A percentile compares a stretch with the other conserved stretches of the same genome.
Evolutionary conservation across 129 eudicot species (phyloP).

Genomic region (Artemisia annua): DNA sequence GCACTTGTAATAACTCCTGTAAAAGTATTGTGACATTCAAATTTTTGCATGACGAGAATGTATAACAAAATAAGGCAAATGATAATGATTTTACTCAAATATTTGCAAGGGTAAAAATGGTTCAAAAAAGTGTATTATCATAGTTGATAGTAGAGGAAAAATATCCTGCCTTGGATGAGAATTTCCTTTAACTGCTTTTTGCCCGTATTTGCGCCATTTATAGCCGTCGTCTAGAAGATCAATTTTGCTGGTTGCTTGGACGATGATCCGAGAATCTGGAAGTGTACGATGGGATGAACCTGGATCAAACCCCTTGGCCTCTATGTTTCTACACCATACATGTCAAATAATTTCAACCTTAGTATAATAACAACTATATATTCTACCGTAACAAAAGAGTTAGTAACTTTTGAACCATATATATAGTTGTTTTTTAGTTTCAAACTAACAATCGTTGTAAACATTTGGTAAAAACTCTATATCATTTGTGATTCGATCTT

Average conservation of each 20-base stretch:
- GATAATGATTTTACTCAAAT: background rate
- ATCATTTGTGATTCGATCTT: too few species aligned
- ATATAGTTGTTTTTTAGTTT: too few species aligned
- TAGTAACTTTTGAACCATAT: too few species aligned
- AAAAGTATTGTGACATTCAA: background rate
- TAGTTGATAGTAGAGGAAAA: background rate
- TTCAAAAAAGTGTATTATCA: background rate
- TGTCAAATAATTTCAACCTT: too few species aligned
- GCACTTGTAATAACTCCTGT: slow-evolving; percentile 95
- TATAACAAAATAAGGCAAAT: background rate
- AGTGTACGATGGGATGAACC: slow-evolving; percentile 47
- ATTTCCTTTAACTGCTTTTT: slow-evolving; percentile 25
- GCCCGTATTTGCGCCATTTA: slow-evolving; percentile 31
- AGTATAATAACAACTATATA: too few species aligned
- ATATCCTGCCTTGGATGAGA: slow-evolving; percentile 26
- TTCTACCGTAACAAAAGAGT: too few species aligned
- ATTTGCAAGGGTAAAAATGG: background rate
- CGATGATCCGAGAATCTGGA: slow-evolving; percentile 26
- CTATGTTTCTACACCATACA: slow-evolving; percentile 48
- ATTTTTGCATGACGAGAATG: background rate
- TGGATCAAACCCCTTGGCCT: slow-evolving; percentile 37
- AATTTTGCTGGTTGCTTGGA: slow-evolving; percentile 23
- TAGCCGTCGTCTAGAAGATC: slow-evolving; percentile 35
- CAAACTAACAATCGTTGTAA: too few species aligned
- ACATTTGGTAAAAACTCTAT: too few species aligned